Conservation (phyloP, 1,284 basidiomycete genomes). For the Puccinia brachypodii region DNA sequence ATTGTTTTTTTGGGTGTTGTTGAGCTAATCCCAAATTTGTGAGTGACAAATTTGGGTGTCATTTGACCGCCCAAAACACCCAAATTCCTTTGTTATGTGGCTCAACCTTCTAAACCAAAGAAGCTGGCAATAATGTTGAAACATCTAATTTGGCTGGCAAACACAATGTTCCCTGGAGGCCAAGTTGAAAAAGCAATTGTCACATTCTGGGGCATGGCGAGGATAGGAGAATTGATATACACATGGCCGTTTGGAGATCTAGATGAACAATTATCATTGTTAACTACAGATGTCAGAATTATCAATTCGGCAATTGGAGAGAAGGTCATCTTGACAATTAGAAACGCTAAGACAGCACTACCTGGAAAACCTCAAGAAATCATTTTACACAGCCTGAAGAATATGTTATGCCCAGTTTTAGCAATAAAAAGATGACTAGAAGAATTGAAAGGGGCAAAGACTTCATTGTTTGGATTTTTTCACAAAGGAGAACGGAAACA, state of each 20-base stretch:
- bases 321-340: not conserved
- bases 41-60: no score
- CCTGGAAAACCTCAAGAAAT: not conserved
- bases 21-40: no score
- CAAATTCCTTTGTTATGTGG: no score
- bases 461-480: no score
- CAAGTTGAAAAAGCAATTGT: not conserved
- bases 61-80: no score
- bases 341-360: not conserved
- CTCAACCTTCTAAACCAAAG: no score
- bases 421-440: no score
- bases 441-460: no score
- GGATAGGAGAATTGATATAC: not conserved
- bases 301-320: not conserved
- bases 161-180: not conserved
- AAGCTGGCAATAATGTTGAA: not conserved
- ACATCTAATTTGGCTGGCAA: not conserved
- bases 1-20: no score
- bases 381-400: not conserved
- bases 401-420: not conserved
- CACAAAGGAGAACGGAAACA: no score
- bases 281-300: not conserved
- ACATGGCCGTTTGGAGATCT: not conserved
- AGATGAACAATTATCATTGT: no score
- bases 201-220: constrained; percentile 5